Base-by-base conservation (phyloP, 805 yeast genomes). In the Lachancea dasiensis region DNA sequence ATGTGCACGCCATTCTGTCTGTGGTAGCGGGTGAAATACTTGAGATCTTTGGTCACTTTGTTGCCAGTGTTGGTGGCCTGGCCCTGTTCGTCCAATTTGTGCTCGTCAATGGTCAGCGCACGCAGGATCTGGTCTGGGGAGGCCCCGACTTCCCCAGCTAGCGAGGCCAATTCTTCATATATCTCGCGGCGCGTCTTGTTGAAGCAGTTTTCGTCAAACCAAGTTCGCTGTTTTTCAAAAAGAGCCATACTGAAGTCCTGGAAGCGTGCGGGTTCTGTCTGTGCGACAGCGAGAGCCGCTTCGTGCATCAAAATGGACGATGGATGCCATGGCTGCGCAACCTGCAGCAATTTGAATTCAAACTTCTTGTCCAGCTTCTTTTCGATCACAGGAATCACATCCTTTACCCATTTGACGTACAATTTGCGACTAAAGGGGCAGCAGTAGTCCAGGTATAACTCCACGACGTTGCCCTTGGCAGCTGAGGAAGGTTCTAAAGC, bases 1-100 rank as follows among this genome's bases (percentile, higher is more conserved):
- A 36, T 24, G 34, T 36, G 39, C 19, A 29, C 39, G 6, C 39
- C 39, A 30, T 36, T 36, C 20, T 36, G 39, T n/a, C 39, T 28
- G 15, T 36, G 39, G 25, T 22, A 30, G n/a, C 34, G 34, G 3
- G 30, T 24, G 16, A 36, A 36, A 18, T 36, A 30, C 39, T 36
- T 36, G 7, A 36, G 18, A 25, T 28, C 32, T 9, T 21, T 13
- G 7, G 21, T 10, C 6, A 36, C 34, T n/a, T 14, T 20, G 15
- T 36, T 36, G 9, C 39, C 39, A 3, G 10, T 10, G 24, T 36
- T 36, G n/a, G 22, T 36, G 11, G 39, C 27, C 13, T n/a, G 19
- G 7, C 39, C 34, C 5, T 10, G 4, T 3, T 17, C 16, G 17
- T 30, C 33, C 5, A 30, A 19, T 9, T 19, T n/a, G 5, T 28